These are phyloP conservation scores for Pseudevernia furfuracea DNA, from an alignment of 495 filamentous ascomycete species.

Conservation along the genomic window DNA sequence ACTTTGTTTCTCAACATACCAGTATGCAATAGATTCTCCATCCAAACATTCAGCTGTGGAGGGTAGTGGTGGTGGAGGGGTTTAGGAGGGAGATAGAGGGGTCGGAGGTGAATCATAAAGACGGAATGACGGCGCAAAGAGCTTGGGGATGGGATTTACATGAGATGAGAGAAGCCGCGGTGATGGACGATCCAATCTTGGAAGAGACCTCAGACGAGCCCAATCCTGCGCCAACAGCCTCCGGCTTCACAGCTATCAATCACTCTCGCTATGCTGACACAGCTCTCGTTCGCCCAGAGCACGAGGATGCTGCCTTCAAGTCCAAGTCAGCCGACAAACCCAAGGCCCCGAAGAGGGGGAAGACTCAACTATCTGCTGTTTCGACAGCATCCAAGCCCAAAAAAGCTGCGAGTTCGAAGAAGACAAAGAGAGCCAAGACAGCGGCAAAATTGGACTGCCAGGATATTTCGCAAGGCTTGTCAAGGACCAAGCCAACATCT, in stretches of 20 bases:
- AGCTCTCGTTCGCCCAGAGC: not conserved
- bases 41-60: not conserved
- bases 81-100: not conserved
- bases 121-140: constrained; percentile 1
- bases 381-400: not conserved
- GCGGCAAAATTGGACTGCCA: not conserved
- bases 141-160: constrained; percentile 10
- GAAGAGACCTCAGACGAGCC: not conserved
- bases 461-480: constrained; percentile 12
- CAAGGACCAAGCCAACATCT: constrained; percentile 11
- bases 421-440: constrained; percentile 5
- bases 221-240: not conserved
- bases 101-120: not conserved
- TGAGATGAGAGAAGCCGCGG: constrained; percentile 11
- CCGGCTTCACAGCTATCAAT: constrained; percentile 22
- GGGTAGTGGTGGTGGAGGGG: not conserved
- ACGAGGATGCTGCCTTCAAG: not conserved
- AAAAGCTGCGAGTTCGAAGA: constrained; percentile 2
- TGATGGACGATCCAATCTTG: not conserved
- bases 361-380: constrained; percentile 8
- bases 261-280: not conserved
- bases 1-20: not conserved
- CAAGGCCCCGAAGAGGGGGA: constrained; percentile 1
- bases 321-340: not conserved
- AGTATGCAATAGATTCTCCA: not conserved